These are phyloP conservation scores for Ceratobasidium papillatum DNA, from an alignment of 1,284 basidiomycete genomes.

Conservation along the genomic window DNA sequence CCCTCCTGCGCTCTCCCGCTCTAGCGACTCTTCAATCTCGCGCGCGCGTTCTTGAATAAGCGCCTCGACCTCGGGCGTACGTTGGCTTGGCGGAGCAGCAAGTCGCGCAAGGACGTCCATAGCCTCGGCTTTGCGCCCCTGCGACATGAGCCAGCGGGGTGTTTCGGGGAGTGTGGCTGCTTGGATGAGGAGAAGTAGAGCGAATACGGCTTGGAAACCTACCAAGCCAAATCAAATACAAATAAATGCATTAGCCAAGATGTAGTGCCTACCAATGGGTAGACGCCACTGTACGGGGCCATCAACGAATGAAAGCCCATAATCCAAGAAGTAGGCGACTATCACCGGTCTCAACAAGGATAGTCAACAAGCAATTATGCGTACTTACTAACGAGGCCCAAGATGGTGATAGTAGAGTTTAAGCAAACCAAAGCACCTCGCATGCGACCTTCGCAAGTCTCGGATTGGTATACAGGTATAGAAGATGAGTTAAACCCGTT, in stretches of 20 bases:
- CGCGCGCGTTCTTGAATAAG: constrained; percentile 28
- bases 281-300: constrained; percentile 32
- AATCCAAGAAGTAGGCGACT: constrained; percentile 37
- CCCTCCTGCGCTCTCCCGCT: constrained; percentile 56
- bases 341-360: neutral
- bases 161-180: constrained; percentile 48
- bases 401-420: constrained; percentile 28
- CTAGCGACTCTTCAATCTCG: constrained; percentile 56
- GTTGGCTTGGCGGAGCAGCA: constrained; percentile 20
- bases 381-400: constrained; percentile 36
- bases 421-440: constrained; percentile 31
- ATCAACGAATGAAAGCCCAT: constrained; percentile 27
- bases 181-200: constrained; percentile 55
- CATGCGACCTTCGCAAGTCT: constrained; percentile 37
- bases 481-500: constrained; percentile 37
- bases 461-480: constrained; percentile 36
- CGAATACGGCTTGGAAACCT: constrained; percentile 58
- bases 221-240: neutral
- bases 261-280: constrained; percentile 13
- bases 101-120: constrained; percentile 36
- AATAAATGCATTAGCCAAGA: neutral
- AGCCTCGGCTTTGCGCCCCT: constrained; percentile 51
- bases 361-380: neutral
- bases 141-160: constrained; percentile 53
- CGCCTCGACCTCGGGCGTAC: constrained; percentile 25